A percentile compares a stretch with the other conserved stretches of the same genome.
Conservation (phyloP, 768 basidiomycete species). For the Holtermannia corniformis region DNA sequence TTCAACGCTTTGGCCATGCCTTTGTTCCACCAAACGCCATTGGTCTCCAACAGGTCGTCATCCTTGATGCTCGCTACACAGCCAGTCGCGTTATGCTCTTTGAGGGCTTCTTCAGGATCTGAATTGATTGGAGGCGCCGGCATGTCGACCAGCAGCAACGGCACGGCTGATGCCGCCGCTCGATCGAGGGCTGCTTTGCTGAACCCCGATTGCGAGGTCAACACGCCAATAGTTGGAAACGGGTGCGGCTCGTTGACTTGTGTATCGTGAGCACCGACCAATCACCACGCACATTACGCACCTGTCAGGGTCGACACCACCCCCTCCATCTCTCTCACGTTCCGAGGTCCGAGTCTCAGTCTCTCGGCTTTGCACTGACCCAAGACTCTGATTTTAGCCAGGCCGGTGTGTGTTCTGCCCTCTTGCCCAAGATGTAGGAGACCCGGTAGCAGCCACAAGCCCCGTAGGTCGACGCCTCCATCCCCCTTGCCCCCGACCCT, state of each 20-base stretch:
- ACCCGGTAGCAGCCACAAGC: slow-evolving; percentile 84
- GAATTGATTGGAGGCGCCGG: slow-evolving; percentile 43
- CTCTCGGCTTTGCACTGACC: slow-evolving; percentile 89
- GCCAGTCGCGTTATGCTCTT: not conserved
- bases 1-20: not conserved
- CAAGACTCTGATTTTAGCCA: slow-evolving; percentile 59
- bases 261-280: slow-evolving; percentile 4
- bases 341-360: slow-evolving; percentile 66
- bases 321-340: slow-evolving; percentile 85
- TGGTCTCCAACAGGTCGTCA: slow-evolving; percentile 35
- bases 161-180: slow-evolving; percentile 64
- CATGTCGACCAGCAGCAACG: slow-evolving; percentile 69
- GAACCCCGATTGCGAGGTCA: slow-evolving; percentile 73
- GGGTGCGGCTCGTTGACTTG: not conserved
- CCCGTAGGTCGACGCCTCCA: slow-evolving; percentile 76
- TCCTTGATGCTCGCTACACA: not conserved
- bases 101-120: not conserved
- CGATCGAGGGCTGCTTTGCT: slow-evolving; percentile 60
- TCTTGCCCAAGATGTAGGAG: not conserved
- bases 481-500: slow-evolving; percentile 80
- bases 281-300: slow-evolving; percentile 14
- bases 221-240: slow-evolving; percentile 52
- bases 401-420: slow-evolving; percentile 4
- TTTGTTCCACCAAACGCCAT: slow-evolving; percentile 57
- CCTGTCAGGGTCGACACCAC: slow-evolving; percentile 44